Conservation (phyloP, 805 yeast genomes). For the Priceomyces carsonii region DNA sequence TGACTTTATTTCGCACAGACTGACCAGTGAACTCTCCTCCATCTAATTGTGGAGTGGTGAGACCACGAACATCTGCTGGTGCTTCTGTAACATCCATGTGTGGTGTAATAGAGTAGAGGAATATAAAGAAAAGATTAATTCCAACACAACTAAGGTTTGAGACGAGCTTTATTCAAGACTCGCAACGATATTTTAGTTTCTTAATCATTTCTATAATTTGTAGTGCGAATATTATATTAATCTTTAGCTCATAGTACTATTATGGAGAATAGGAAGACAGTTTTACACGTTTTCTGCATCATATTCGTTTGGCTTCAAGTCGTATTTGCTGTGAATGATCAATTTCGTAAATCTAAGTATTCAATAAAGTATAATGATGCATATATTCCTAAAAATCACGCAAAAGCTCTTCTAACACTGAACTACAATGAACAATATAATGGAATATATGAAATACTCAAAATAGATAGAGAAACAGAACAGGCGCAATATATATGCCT, state of each 20-base stretch:
- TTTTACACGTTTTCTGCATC: too few relatives aligned
- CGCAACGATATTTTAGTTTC: too few relatives aligned
- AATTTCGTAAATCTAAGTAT: slow-evolving; percentile 10
- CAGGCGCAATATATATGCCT: slow-evolving; percentile 20
- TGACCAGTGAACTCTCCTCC: slow-evolving; percentile 21
- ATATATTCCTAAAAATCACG: slow-evolving; percentile 16
- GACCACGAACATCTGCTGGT: slow-evolving; percentile 18
- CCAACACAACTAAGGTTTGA: too few relatives aligned
- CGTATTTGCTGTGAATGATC: background rate
- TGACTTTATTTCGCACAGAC: slow-evolving; percentile 1
- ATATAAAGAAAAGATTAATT: too few relatives aligned
- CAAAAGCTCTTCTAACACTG: slow-evolving; percentile 10
- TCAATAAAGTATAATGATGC: slow-evolving; percentile 16
- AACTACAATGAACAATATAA: slow-evolving; percentile 7
- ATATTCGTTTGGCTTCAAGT: too few relatives aligned
- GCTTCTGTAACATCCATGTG: slow-evolving; percentile 2
- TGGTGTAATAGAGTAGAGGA: too few relatives aligned
- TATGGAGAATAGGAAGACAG: too few relatives aligned
- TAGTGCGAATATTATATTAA: too few relatives aligned
- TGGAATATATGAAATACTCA: slow-evolving; percentile 18
- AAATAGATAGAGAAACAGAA: slow-evolving; percentile 8
- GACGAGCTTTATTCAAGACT: too few relatives aligned
- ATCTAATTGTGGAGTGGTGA: slow-evolving; percentile 34
- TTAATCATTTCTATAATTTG: too few relatives aligned
- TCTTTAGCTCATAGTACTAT: too few relatives aligned